These are phyloP conservation scores for Boletus reticulatus DNA, from an alignment of 768 basidiomycete genomes.

Conservation along the genomic window DNA sequence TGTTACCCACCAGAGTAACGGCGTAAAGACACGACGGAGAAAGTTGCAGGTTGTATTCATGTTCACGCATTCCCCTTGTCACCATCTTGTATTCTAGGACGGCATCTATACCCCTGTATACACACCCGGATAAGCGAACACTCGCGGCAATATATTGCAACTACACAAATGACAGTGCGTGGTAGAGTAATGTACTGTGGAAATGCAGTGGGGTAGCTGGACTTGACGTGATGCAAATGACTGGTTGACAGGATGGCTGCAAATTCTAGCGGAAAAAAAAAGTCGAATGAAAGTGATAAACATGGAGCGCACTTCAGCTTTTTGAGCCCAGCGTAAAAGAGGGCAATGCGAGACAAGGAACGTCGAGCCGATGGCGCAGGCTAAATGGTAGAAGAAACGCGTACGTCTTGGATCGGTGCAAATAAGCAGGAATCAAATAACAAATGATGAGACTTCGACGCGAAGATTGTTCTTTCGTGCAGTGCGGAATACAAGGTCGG, in stretches of 20 bases:
- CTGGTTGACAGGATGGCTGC: slow-evolving; percentile 20
- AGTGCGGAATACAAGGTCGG: slow-evolving; percentile 20
- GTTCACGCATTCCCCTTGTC: slow-evolving; percentile 10
- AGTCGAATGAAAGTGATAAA: slow-evolving; percentile 10
- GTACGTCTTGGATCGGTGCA: slow-evolving; percentile 31
- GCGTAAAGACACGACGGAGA: slow-evolving; percentile 1
- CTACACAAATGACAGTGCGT: slow-evolving; percentile 30
- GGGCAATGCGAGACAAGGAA: slow-evolving; percentile 21
- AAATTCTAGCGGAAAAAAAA: slow-evolving; percentile 24
- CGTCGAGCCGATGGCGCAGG: slow-evolving; percentile 23
- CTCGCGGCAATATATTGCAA: slow-evolving; percentile 27
- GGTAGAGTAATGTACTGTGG: slow-evolving; percentile 23
- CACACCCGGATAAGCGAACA: slow-evolving; percentile 9
- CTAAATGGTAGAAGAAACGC: slow-evolving; percentile 30
- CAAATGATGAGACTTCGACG: slow-evolving; percentile 32
- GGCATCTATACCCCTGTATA: slow-evolving; percentile 13
- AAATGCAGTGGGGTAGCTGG: slow-evolving; percentile 21
- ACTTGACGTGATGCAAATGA: slow-evolving; percentile 27
- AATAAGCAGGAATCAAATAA: slow-evolving; percentile 36
- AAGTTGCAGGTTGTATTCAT: slow-evolving; percentile 4
- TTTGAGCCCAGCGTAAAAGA: slow-evolving; percentile 19
- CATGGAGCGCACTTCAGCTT: slow-evolving; percentile 31
- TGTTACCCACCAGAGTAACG: slow-evolving; percentile 22
- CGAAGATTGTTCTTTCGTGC: slow-evolving; percentile 31
- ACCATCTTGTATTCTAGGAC: slow-evolving; percentile 24